Evolutionary conservation across 345 rosid species (phyloP).

Genomic region (Eucalyptus polybractea): DNA sequence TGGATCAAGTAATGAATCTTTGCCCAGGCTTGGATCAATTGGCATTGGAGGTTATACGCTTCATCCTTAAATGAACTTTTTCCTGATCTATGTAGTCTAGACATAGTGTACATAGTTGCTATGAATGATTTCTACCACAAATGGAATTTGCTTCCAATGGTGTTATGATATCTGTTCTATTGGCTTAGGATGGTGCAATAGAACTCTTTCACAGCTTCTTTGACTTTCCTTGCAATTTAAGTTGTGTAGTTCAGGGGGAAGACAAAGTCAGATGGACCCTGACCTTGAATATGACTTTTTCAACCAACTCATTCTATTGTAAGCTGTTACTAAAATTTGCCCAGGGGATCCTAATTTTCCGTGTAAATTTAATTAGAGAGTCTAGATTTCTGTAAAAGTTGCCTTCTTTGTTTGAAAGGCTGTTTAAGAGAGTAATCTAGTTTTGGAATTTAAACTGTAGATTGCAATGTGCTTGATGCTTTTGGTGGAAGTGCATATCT

Average conservation of each 20-base stretch:
- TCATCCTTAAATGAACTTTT: neutral
- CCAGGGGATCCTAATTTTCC: neutral
- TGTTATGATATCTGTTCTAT: neutral
- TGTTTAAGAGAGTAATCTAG: neutral
- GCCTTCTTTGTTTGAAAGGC: neutral
- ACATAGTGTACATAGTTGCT: neutral
- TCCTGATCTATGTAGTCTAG: neutral
- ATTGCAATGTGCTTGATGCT: neutral
- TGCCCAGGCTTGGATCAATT: constrained; percentile 88
- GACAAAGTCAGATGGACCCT: neutral
- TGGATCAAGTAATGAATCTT: constrained; percentile 81
- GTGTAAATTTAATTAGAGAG: neutral
- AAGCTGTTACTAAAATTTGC: neutral
- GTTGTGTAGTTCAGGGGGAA: neutral
- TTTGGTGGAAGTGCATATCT: neutral
- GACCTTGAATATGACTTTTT: neutral
- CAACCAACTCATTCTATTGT: neutral
- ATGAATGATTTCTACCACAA: neutral
- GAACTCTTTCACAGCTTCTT: neutral
- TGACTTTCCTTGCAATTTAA: neutral
- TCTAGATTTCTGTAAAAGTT: neutral
- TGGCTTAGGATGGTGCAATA: neutral
- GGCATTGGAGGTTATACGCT: constrained; percentile 42
- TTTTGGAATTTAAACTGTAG: neutral
- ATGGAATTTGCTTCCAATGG: neutral